These are phyloP conservation scores for barley (Hordeum vulgare) DNA, from an alignment of 176 grass and related monocot genomes.

Conservation along the genomic window DNA sequence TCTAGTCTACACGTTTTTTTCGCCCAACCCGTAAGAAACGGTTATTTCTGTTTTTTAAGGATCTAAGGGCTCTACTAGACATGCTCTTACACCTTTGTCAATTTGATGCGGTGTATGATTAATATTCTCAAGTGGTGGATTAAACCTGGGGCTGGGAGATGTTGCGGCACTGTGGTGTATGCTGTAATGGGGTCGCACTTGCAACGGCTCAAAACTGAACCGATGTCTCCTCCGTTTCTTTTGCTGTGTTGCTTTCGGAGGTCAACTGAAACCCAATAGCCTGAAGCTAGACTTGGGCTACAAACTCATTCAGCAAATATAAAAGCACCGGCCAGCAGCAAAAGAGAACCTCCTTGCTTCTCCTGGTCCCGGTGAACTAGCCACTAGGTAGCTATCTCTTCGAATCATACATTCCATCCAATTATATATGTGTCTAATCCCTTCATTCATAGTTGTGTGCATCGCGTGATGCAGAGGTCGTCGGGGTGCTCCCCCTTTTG, in stretches of 20 bases:
- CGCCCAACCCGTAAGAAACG: too few species aligned
- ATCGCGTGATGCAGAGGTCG: too few species aligned
- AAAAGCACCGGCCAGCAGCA: constrained; percentile 42
- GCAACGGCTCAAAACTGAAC: constrained; percentile 5
- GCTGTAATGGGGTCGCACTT: constrained; percentile 6
- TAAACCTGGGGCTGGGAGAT: background rate
- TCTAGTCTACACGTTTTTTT: too few species aligned
- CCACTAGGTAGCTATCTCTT: background rate
- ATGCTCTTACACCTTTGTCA: background rate
- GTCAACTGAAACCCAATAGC: background rate
- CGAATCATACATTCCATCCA: background rate
- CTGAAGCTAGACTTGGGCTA: background rate
- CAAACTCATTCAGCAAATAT: background rate
- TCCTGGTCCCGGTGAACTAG: background rate
- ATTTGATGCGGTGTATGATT: background rate
- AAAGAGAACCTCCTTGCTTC: background rate
- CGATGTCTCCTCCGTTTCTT: background rate
- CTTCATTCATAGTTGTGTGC: too few species aligned
- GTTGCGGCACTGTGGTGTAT: too few species aligned
- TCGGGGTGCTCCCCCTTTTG: too few species aligned
- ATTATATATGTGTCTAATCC: background rate
- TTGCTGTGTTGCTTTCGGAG: background rate
- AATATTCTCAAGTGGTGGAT: background rate
- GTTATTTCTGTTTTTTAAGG: too few species aligned
- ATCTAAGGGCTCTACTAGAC: too few species aligned